Evolutionary conservation across 306 rosid species (phyloP), one percentile per base, ranked within the genome.

Genomic region (Fragaria nilgerrensis): DNA sequence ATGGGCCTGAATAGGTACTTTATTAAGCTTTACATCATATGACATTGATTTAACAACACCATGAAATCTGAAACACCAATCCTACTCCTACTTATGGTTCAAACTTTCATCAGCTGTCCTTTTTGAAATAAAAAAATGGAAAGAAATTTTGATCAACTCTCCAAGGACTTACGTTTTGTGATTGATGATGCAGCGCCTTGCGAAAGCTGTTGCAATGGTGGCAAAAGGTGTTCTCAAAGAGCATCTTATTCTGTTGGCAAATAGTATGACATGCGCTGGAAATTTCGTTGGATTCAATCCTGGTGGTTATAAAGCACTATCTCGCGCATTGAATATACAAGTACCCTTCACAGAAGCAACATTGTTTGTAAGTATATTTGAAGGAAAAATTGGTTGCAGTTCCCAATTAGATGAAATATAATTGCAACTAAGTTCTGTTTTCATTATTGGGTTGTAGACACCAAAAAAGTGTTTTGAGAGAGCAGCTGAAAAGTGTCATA

Each of bases 281-380:
- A 87, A 86, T 83, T 82, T 95, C 77, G 86, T 92, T 77, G 98
- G 98, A 45, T 95, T 92, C 80, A 95, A 95, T 68, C 78, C 92
- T 5, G 89, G 92, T 77, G 98, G 98, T n/a, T 92, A 90, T 79
- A 95, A 92, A 80, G 92, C 96, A 15, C 84, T 95, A 52, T 85
- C 90, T 49, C 90, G 90, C 0, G 87, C 94, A 49, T 73, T 92
- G 63, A 92, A 88, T 64, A 80, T 90, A 58, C 96, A 92, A 88
- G 95, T 91, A 25, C 98, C 99, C 53, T 95, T 95, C 78, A 90
- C 99, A 2, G 99, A 95, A 71, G 99, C 99, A 25, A 95, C 96
- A 41, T 87, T 92, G 16, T 90, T 84, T 86, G 99, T 95, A 87
- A 89, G 97, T 84, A 41, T 32, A 23, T 78, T 56, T 85, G 43